Conservation (phyloP, 2,329 filamentous ascomycete genomes). For the Ophiostoma piceae region DNA sequence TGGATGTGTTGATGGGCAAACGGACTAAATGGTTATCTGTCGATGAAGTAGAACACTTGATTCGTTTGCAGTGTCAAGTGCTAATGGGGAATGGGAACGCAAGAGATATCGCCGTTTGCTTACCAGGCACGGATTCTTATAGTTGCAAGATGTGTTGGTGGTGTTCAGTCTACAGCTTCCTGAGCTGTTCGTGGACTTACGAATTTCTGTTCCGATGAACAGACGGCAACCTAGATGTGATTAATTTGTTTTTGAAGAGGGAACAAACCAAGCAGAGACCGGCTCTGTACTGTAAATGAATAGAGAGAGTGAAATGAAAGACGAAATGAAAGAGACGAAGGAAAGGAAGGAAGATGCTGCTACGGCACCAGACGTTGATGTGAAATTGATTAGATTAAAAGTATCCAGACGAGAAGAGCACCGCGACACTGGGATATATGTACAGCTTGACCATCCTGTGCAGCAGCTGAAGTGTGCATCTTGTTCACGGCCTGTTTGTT, state of each 20-base stretch:
- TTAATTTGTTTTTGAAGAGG: neutral
- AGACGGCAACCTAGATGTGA: neutral
- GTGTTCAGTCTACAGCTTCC: neutral
- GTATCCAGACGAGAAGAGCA: neutral
- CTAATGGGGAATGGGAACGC: too few species aligned
- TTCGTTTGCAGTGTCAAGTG: conserved; percentile 10
- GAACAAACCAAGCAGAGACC: conserved; percentile 6
- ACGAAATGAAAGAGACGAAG: neutral
- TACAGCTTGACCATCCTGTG: neutral
- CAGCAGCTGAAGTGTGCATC: neutral
- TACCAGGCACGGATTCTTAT: neutral
- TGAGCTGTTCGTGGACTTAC: conserved; percentile 1
- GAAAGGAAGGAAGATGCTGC: neutral
- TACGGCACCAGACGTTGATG: neutral
- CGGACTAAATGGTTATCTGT: neutral
- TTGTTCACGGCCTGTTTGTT: neutral
- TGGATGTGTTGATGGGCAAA: neutral
- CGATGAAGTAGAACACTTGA: neutral
- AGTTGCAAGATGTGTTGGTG: neutral
- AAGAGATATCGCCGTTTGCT: neutral
- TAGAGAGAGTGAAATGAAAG: neutral
- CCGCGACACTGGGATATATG: neutral
- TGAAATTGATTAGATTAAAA: neutral
- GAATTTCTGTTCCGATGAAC: neutral
- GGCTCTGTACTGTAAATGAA: neutral